Conservation (phyloP, 2,329 filamentous ascomycete genomes). For the Didymella lethalis region DNA sequence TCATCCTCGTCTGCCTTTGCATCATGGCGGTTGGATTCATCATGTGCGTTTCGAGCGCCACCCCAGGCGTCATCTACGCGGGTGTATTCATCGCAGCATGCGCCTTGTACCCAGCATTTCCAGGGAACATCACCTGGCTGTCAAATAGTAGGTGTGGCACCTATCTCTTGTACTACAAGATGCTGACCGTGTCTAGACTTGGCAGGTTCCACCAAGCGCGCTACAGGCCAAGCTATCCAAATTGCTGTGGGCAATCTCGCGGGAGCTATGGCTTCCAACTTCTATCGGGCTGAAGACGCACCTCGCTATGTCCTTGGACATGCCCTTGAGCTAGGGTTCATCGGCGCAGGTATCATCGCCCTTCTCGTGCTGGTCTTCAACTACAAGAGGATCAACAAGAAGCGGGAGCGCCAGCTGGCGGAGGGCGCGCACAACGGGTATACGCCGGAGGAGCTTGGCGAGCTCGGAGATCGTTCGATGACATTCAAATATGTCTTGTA, state of each 20-base stretch:
- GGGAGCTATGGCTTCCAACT: conserved; percentile 73
- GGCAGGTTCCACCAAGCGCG: conserved; percentile 61
- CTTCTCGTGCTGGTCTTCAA: conserved; percentile 55
- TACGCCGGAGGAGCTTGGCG: conserved; percentile 63
- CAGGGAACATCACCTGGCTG: conserved; percentile 58
- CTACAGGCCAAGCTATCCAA: conserved; percentile 59
- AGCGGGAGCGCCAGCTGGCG: conserved; percentile 54
- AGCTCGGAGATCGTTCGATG: conserved; percentile 67
- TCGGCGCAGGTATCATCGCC: conserved; percentile 56
- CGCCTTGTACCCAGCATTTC: conserved; percentile 50
- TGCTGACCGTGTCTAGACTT: conserved; percentile 55
- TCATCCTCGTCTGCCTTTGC: conserved; percentile 44
- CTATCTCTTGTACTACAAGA: not conserved
- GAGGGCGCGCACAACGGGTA: conserved; percentile 51
- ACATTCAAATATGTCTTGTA: conserved; percentile 69
- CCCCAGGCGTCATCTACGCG: conserved; percentile 48
- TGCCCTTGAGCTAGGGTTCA: conserved; percentile 60
- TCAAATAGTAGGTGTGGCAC: conserved; percentile 55
- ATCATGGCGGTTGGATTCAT: conserved; percentile 50
- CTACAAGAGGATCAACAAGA: conserved; percentile 67
- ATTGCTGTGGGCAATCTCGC: conserved; percentile 59
- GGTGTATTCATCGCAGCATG: conserved; percentile 50
- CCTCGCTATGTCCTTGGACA: conserved; percentile 62
- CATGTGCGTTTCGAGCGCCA: conserved; percentile 46
- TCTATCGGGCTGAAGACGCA: conserved; percentile 65